Conservation (phyloP, 2,329 filamentous ascomycete species). For the Cladosporium sp. region DNA sequence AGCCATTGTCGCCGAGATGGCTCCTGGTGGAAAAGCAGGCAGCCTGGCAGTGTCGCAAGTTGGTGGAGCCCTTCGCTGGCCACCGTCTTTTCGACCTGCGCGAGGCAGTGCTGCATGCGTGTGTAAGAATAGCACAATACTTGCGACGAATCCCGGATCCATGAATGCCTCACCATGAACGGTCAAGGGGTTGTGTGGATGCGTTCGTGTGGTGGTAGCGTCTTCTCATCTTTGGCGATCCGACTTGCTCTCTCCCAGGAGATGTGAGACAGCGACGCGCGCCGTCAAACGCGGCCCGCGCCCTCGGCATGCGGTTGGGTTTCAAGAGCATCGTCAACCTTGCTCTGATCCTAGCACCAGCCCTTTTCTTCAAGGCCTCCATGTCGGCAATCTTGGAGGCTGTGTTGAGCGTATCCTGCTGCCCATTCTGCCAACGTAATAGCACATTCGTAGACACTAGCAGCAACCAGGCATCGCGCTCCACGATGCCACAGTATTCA, state of each 20-base stretch:
- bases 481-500: no score
- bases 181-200: background rate
- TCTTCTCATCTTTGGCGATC: background rate
- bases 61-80: background rate
- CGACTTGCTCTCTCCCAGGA: background rate
- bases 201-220: background rate
- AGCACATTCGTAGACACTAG: no score
- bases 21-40: background rate
- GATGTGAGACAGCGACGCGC: conserved; percentile 8
- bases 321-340: background rate
- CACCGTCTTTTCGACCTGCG: background rate
- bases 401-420: no score
- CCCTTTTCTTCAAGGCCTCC: background rate
- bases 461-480: no score
- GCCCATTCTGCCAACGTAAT: no score
- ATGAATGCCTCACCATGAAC: background rate
- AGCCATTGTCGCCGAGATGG: background rate
- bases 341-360: background rate
- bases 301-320: background rate
- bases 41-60: background rate
- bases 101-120: background rate
- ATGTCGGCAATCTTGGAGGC: background rate
- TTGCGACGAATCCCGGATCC: background rate
- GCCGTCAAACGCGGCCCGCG: conserved; percentile 1
- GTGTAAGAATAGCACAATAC: background rate